A percentile compares a stretch with the other conserved stretches of the same genome.
phyloP scores from a whole-genome alignment of 176 grass and related monocot species.

The Melocanna baccifera region DNA sequence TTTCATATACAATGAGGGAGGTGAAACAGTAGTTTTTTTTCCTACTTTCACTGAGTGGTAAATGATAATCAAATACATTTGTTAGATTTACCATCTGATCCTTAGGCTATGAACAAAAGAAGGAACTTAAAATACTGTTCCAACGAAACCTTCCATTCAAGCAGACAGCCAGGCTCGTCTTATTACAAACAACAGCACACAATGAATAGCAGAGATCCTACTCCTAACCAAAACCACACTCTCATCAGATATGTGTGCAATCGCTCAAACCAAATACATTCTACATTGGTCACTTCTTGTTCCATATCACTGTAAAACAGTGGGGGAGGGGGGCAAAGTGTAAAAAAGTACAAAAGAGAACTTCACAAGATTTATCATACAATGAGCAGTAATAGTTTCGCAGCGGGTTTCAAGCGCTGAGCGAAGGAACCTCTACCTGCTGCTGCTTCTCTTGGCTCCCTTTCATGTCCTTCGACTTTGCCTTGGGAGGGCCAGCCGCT shows the following conservation, averaged over 20 bases:
- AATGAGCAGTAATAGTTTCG: background rate
- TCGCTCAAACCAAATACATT: conserved; percentile 42
- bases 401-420: conserved; percentile 22
- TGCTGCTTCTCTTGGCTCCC: conserved; percentile 42
- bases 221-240: conserved; percentile 43
- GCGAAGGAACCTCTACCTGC: conserved; percentile 9
- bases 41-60: no score
- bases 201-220: conserved; percentile 41
- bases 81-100: background rate
- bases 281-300: conserved; percentile 22
- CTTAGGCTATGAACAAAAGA: background rate
- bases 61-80: background rate
- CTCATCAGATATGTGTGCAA: conserved; percentile 39
- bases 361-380: conserved; percentile 50
- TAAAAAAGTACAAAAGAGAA: background rate
- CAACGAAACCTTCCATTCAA: conserved; percentile 18
- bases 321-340: background rate
- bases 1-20: background rate
- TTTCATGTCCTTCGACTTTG: conserved; percentile 46
- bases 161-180: conserved; percentile 20
- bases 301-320: conserved; percentile 11
- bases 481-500: conserved; percentile 21
- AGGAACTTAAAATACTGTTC: background rate
- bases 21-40: background rate
- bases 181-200: conserved; percentile 60